A percentile compares a stretch with the other conserved stretches of the same genome.
phyloP scores from a whole-genome alignment of 441 rosid species.

The Syzygium syzygioides region DNA sequence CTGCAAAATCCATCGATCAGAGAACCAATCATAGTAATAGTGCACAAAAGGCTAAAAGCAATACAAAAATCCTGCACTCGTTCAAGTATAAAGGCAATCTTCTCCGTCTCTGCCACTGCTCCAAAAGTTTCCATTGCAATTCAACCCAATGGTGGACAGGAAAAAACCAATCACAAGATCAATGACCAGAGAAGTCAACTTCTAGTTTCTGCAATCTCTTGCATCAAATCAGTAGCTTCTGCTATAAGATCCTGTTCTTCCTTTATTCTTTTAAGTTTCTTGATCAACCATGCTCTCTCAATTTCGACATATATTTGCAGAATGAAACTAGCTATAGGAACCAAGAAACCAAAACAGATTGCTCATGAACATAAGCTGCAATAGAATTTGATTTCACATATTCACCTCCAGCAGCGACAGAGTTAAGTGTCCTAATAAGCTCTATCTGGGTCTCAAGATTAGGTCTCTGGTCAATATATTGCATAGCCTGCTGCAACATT shows the following conservation, averaged over 20 bases:
- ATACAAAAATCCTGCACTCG: background rate
- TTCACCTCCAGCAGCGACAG: conserved; percentile 90
- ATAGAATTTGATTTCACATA: too few species aligned
- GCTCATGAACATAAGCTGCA: background rate
- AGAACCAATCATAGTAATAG: too few species aligned
- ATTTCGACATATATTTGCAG: too few species aligned
- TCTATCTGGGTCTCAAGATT: conserved; percentile 80
- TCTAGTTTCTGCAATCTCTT: conserved; percentile 81
- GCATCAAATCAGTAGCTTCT: conserved; percentile 97
- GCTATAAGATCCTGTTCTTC: conserved; percentile 87
- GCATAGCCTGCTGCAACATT: conserved; percentile 98
- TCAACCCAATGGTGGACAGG: background rate
- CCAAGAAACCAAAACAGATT: background rate
- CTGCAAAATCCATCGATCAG: too few species aligned
- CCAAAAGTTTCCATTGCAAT: conserved; percentile 91
- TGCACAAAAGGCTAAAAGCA: background rate
- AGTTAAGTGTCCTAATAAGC: conserved; percentile 73
- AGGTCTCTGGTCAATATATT: conserved; percentile 82
- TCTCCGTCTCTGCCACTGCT: conserved; percentile 97
- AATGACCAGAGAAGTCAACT: background rate
- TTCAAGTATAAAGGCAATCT: conserved; percentile 8
- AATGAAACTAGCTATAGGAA: too few species aligned
- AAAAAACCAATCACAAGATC: background rate
- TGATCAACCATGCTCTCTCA: conserved; percentile 85
- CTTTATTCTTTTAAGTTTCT: conserved; percentile 85